These are phyloP conservation scores for Phaseolus lunatus DNA, from an alignment of 306 rosid species.

Conservation along the genomic window DNA sequence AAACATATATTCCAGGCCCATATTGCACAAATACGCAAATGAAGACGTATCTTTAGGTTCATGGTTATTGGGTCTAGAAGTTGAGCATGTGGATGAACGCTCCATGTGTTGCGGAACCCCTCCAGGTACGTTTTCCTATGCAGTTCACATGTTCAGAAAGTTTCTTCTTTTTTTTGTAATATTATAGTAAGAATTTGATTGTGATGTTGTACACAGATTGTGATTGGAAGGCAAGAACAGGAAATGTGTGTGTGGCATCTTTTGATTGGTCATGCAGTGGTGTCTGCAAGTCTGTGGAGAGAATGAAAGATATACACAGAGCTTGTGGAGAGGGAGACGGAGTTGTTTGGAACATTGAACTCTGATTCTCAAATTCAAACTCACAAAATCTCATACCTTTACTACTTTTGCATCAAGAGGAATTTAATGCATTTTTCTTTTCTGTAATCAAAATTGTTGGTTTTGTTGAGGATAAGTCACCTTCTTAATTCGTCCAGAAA, in stretches of 20 bases:
- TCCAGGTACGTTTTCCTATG: conserved; percentile 60
- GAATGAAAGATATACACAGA: conserved; percentile 72
- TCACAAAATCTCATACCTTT: too few relatives aligned
- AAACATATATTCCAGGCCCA: conserved; percentile 58
- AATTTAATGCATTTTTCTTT: neutral
- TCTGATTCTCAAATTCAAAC: conserved; percentile 35
- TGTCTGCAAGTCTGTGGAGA: conserved; percentile 76
- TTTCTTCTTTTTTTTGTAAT: neutral
- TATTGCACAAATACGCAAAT: conserved; percentile 84
- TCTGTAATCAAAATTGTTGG: neutral
- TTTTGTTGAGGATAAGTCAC: too few relatives aligned
- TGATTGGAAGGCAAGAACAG: conserved; percentile 70
- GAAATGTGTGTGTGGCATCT: conserved; percentile 84
- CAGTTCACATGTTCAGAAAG: neutral
- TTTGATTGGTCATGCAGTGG: conserved; percentile 98
- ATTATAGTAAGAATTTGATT: too few relatives aligned
- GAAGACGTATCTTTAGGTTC: conserved; percentile 94
- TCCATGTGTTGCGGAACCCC: conserved; percentile 95
- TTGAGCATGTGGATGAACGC: conserved; percentile 75
- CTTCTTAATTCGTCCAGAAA: too few relatives aligned
- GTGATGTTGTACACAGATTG: conserved; percentile 58
- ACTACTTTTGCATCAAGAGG: too few relatives aligned
- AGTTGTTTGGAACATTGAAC: conserved; percentile 71
- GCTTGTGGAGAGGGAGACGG: conserved; percentile 76
- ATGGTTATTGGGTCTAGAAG: conserved; percentile 88